Evolutionary conservation across 805 yeast genomes (phyloP).

Genomic region (Saccharomyces paradoxus): DNA sequence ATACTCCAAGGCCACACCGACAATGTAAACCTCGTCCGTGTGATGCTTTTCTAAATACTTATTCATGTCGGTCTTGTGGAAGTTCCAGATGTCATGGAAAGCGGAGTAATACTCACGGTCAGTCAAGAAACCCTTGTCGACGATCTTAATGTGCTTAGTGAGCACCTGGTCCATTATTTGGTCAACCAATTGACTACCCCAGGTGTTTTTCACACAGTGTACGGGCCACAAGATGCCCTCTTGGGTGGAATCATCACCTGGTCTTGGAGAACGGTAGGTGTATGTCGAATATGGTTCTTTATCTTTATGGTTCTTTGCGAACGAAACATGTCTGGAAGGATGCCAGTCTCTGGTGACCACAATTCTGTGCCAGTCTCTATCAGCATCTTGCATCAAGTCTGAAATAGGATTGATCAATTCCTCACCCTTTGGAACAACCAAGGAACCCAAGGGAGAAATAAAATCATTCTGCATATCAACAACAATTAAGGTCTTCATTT

Average conservation of each 20-base stretch:
- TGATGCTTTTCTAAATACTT: slow-evolving; percentile 36
- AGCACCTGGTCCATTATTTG: slow-evolving; percentile 30
- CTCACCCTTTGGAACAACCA: slow-evolving; percentile 65
- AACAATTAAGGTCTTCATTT: slow-evolving; percentile 50
- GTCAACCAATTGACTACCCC: slow-evolving; percentile 51
- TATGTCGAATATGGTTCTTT: slow-evolving; percentile 43
- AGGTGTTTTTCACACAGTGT: slow-evolving; percentile 71
- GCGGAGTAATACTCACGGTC: slow-evolving; percentile 86
- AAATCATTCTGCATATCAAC: slow-evolving; percentile 86
- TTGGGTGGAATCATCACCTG: slow-evolving; percentile 30
- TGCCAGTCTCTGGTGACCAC: slow-evolving; percentile 87
- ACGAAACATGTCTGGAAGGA: slow-evolving; percentile 68
- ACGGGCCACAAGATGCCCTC: slow-evolving; percentile 70
- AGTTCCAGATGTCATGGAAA: slow-evolving; percentile 70
- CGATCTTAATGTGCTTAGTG: slow-evolving; percentile 34
- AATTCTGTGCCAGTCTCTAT: slow-evolving; percentile 49
- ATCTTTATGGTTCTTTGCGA: slow-evolving; percentile 57
- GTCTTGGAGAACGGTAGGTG: slow-evolving; percentile 44
- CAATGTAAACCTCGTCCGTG: slow-evolving; percentile 58
- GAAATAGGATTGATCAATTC: slow-evolving; percentile 46
- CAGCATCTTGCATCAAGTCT: slow-evolving; percentile 34
- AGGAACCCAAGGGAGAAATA: slow-evolving; percentile 65
- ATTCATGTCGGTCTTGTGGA: slow-evolving; percentile 60
- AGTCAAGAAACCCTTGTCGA: slow-evolving; percentile 61
- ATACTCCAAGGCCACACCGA: slow-evolving; percentile 80